A percentile compares a stretch with the other conserved stretches of the same genome.
Evolutionary conservation across 208 protist genomes (phyloP).

Genomic region (Trypanosoma congolense): DNA sequence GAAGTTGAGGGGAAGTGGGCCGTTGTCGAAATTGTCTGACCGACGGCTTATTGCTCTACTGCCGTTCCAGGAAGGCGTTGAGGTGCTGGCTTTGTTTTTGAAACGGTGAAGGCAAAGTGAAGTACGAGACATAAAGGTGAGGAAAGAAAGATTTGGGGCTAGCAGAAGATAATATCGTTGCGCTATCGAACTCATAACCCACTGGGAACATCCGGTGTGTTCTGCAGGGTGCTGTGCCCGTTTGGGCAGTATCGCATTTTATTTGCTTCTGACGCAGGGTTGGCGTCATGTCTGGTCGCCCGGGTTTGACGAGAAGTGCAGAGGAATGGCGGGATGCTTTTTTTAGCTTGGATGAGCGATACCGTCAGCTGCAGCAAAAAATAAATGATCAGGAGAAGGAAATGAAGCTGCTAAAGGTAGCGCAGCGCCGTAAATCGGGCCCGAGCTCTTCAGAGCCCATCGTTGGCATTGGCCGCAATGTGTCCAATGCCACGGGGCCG

Average conservation of each 20-base stretch:
- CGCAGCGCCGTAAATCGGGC: constrained; percentile 35
- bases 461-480: not conserved
- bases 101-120: too few relatives aligned
- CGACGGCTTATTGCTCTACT: too few relatives aligned
- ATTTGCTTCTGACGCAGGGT: not conserved
- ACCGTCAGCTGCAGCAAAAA: constrained; percentile 65
- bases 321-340: constrained; percentile 84
- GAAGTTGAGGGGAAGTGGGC: too few relatives aligned
- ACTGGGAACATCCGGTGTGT: too few relatives aligned
- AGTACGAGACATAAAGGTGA: too few relatives aligned
- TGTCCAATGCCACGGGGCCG: not conserved
- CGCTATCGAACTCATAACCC: too few relatives aligned
- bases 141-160: too few relatives aligned
- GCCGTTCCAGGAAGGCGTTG: too few relatives aligned
- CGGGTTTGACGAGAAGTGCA: constrained; percentile 1
- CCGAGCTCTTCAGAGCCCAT: constrained; percentile 6
- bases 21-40: too few relatives aligned
- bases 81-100: too few relatives aligned
- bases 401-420: constrained; percentile 68
- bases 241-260: not conserved
- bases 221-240: too few relatives aligned
- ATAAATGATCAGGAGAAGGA: constrained; percentile 73
- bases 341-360: constrained; percentile 69
- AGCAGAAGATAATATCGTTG: too few relatives aligned
- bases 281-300: constrained; percentile 11